Conservation (phyloP, 768 basidiomycete species). For the Amanita pseudoporphyria region DNA sequence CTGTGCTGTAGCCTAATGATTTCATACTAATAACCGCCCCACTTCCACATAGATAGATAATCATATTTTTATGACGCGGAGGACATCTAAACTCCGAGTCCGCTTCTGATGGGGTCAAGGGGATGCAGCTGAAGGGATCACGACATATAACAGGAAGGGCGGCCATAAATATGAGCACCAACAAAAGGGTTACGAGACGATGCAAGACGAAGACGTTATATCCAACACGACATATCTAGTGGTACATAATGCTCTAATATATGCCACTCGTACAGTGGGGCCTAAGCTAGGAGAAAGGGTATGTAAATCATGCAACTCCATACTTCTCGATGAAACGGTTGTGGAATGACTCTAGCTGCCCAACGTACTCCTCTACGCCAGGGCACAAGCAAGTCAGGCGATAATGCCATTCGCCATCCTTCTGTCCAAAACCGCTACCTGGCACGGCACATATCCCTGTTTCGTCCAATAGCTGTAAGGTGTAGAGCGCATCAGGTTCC, state of each 20-base stretch:
- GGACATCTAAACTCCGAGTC: no score
- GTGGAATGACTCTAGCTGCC: slow-evolving; percentile 56
- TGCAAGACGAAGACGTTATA: no score
- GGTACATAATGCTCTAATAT: no score
- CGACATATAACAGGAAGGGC: no score
- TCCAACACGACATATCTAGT: no score
- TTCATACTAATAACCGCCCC: background rate
- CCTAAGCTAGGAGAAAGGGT: background rate
- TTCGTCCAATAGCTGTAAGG: slow-evolving; percentile 71
- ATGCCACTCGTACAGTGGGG: no score
- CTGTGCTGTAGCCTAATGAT: background rate
- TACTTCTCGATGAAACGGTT: slow-evolving; percentile 24
- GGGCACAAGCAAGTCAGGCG: slow-evolving; percentile 91
- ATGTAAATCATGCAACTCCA: slow-evolving; percentile 10
- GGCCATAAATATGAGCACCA: no score
- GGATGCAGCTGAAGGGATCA: no score
- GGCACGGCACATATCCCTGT: slow-evolving; percentile 94
- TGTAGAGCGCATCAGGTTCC: slow-evolving; percentile 84
- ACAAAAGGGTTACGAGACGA: no score
- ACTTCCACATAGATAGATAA: background rate
- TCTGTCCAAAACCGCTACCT: slow-evolving; percentile 92
- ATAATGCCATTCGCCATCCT: slow-evolving; percentile 83
- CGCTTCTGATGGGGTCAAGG: no score
- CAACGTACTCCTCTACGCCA: slow-evolving; percentile 87
- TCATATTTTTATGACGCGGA: background rate